Conservation (phyloP, 345 rosid species). For the Pugionium dolabratum region DNA sequence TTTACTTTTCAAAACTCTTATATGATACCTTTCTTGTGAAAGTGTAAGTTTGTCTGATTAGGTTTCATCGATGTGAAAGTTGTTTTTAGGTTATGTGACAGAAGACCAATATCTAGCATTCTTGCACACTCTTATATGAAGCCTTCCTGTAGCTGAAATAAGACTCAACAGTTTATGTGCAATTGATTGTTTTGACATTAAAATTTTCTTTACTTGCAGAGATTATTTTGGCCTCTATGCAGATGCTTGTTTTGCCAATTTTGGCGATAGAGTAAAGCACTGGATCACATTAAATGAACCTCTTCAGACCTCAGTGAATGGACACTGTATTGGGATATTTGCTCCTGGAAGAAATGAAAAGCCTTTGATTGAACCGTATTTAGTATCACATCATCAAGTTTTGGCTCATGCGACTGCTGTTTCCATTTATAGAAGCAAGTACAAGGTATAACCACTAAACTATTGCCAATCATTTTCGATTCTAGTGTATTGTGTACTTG, state of each 20-base stretch:
- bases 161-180: no score
- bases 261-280: slow-evolving; percentile 86
- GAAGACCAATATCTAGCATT: no score
- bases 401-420: slow-evolving; percentile 85
- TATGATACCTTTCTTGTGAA: slow-evolving; percentile 15
- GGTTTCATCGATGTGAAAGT: no score
- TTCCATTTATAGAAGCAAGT: slow-evolving; percentile 62
- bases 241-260: slow-evolving; percentile 69
- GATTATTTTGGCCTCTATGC: slow-evolving; percentile 70
- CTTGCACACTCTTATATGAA: no score
- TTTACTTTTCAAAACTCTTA: background rate
- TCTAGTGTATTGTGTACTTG: background rate
- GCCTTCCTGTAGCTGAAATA: no score
- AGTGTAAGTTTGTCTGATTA: background rate
- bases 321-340: slow-evolving; percentile 54
- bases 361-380: slow-evolving; percentile 73
- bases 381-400: slow-evolving; percentile 74
- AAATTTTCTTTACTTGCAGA: slow-evolving; percentile 49
- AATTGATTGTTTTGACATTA: slow-evolving; percentile 16
- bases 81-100: no score
- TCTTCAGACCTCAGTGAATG: slow-evolving; percentile 55
- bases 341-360: slow-evolving; percentile 75
- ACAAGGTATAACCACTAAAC: slow-evolving; percentile 50
- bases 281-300: slow-evolving; percentile 93
- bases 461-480: background rate